Evolutionary conservation across 805 yeast genomes (phyloP), one percentile per base, ranked within the genome.

Genomic region (Sugiyamaella floridensis): DNA sequence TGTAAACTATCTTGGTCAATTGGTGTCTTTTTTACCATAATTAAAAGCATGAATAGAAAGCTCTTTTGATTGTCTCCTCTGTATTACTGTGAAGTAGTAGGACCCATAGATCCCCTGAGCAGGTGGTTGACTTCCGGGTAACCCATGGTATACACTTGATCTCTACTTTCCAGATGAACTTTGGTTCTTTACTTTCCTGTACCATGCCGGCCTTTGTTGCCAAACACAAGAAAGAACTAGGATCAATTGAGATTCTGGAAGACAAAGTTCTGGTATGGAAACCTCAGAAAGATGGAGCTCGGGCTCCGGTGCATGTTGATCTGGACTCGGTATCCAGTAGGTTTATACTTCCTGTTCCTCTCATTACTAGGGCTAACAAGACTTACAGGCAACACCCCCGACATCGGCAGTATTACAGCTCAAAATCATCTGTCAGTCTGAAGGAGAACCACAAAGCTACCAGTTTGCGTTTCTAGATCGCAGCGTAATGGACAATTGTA

Each of bases 341-440:
- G 51, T 42, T 19, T 7, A 12, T 6, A 7, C 16, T 5, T 15
- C 32, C 12, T 37, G 19, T n/a, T n/a, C n/a, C 11, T 28, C 40
- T 11, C 6, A 15, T 12, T 3, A n/a, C n/a, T 20, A 34, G 7
- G 15, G 11, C 48, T 47, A 76, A 55, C 66, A 10, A 45, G 44
- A 47, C 10, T 26, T 87, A 16, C 86, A 85, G 63, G 90, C 88
- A 1, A 79, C 93, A 0, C 83, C 87, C 5, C 82, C 83, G 12
- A 68, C 79, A 0, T 75, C 82, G 22, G 85, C 82, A 12, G 83
- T 82, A 58, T 79, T 86, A 84, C 77, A 80, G 70, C 67, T 88
- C 47, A 79, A 79, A 60, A 69, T 87, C 15, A 67, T 81, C 9
- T 76, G 56, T 47, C 29, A 43, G 12, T 42, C 41, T 14, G 51